Conservation (phyloP, 192 early-diverging fungal genomes). For the Umbelopsis ramanniana region DNA sequence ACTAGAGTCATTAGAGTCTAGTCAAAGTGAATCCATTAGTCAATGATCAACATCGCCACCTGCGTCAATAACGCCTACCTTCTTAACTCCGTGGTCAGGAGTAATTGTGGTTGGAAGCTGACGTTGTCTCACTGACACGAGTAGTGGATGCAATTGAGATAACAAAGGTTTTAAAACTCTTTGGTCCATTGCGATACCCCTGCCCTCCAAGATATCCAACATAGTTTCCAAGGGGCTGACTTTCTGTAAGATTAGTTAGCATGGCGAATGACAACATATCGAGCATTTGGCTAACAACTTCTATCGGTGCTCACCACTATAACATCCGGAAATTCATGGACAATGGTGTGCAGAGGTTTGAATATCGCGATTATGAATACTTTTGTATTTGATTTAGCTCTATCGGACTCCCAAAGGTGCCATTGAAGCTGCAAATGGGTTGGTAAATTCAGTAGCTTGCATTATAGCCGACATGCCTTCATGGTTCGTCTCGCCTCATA, state of each 20-base stretch:
- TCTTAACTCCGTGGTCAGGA: background rate
- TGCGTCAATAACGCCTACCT: background rate
- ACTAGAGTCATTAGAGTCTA: background rate
- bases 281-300: background rate
- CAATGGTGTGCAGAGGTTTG: slow-evolving; percentile 40
- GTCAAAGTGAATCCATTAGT: background rate
- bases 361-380: slow-evolving; percentile 34
- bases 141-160: slow-evolving; percentile 4
- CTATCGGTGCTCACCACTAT: slow-evolving; percentile 27
- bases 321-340: slow-evolving; percentile 25
- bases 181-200: background rate
- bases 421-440: slow-evolving; percentile 6
- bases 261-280: too few species aligned
- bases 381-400: slow-evolving; percentile 38
- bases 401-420: slow-evolving; percentile 14
- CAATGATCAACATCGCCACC: background rate
- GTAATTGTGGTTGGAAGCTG: background rate
- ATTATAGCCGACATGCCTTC: background rate
- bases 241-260: background rate
- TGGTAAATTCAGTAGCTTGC: background rate
- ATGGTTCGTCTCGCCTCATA: too few species aligned
- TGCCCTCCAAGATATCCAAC: background rate
- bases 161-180: slow-evolving; percentile 7
- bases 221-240: background rate
- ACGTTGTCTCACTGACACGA: background rate